Percentiles rank a stretch among this genome's conserved stretches.
These are phyloP conservation scores for Rhodotorula sp. DNA, from an alignment of 1,284 basidiomycete genomes.

Conservation along the genomic window DNA sequence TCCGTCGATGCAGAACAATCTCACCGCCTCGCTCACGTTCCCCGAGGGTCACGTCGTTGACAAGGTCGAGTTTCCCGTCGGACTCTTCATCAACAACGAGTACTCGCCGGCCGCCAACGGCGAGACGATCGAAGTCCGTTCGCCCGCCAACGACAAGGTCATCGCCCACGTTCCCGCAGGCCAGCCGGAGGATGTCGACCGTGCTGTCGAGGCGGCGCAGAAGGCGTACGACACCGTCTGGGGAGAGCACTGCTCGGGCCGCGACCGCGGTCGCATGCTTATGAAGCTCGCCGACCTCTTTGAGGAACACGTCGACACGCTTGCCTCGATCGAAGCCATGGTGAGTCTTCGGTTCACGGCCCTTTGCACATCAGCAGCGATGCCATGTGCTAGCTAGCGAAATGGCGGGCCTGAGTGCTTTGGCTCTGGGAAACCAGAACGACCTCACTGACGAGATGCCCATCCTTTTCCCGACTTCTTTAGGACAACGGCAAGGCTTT, in stretches of 20 bases:
- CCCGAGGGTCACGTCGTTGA: constrained; percentile 43
- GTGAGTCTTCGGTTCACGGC: neutral
- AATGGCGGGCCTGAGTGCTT: too few species aligned
- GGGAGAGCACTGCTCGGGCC: constrained; percentile 71
- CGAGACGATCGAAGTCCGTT: constrained; percentile 70
- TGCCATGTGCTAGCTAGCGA: too few species aligned
- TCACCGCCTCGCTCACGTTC: constrained; percentile 46
- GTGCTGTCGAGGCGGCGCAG: constrained; percentile 65
- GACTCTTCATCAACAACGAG: constrained; percentile 79
- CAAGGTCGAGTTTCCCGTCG: constrained; percentile 55
- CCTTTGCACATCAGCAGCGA: too few species aligned
- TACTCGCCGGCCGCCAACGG: constrained; percentile 68
- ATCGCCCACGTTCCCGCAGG: constrained; percentile 68
- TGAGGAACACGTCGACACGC: constrained; percentile 66
- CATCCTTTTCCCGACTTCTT: constrained; percentile 45
- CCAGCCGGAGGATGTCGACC: constrained; percentile 45
- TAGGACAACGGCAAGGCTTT: constrained; percentile 78
- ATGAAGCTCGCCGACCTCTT: constrained; percentile 74
- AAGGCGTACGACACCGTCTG: constrained; percentile 71
- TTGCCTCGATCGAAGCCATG: constrained; percentile 70
- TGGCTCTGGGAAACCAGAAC: too few species aligned
- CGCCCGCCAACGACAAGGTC: constrained; percentile 73
- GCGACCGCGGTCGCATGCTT: constrained; percentile 61
- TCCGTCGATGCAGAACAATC: constrained; percentile 8
- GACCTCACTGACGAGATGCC: neutral